Base-by-base conservation (phyloP, 192 early-diverging fungal species). In the Spizellomyces punctatus region DNA sequence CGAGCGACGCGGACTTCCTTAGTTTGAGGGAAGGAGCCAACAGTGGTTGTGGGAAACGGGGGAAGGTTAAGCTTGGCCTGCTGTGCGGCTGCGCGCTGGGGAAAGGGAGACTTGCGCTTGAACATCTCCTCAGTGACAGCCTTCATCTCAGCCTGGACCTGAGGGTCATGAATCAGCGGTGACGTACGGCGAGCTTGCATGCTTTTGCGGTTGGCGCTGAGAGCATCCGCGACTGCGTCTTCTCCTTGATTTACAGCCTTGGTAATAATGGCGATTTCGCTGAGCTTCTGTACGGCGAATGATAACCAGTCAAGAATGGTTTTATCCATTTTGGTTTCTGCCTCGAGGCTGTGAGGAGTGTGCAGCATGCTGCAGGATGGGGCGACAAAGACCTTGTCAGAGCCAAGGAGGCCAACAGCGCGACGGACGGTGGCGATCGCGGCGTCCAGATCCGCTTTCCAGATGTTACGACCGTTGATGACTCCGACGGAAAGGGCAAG, bases 1-100 rank as follows among this genome's bases (percentile, higher is more conserved):
- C 96, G 96, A 41, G 91, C 89, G 73, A 89, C 76, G 84, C 96
- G 96, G 60, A 99, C 93, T 80, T 96, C 95, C 75, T 92, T 93
- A 67, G 96, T 98, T 80, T 99, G 96, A 52, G 96, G 96, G 92
- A 98, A 98, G 27, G 95, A 97, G 21, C 96, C 96, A 68, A 99
- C 92, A 66, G 96, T 98, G 69, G 96, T 98, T 46, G 96, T 98
- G 22, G 96, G 95, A 88, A 94, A 98, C 58, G 85, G 73, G 21
- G 96, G 96, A 58, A 98, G 88, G 67, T 92, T 89, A 67, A 95
- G 89, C 27, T 90, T 83, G 16, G 63, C 81, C 71, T 86, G 85
- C 82, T 98, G 96, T 67, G 80, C 79, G 42, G 75, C 66, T 76
- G 88, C 85, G 78, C 96, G 95, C 60, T 78, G 76, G 6, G 81